Percentiles rank a stretch among this genome's conserved stretches.
Conservation (phyloP, 169 alveolate genomes). For the Plasmodium gaboni region DNA sequence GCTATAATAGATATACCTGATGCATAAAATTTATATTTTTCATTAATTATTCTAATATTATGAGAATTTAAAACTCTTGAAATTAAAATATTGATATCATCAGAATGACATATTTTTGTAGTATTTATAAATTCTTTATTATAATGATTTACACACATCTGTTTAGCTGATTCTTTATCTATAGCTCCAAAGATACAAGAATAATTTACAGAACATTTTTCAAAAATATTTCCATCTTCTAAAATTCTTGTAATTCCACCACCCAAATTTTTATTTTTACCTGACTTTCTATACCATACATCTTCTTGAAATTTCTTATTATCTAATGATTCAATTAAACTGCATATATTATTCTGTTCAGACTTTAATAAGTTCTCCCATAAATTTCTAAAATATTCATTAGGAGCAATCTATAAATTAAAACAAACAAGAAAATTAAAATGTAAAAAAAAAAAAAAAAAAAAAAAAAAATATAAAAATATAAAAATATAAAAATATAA, state of each 20-base stretch:
- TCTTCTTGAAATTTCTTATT: conserved; percentile 76
- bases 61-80: conserved; percentile 59
- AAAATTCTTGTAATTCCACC: conserved; percentile 87
- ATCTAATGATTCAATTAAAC: conserved; percentile 72
- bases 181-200: conserved; percentile 84
- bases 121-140: conserved; percentile 51
- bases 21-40: conserved; percentile 84
- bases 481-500: not conserved
- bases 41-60: conserved; percentile 58
- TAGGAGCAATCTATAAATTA: conserved; percentile 61
- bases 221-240: conserved; percentile 88
- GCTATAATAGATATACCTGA: conserved; percentile 89
- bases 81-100: conserved; percentile 31
- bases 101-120: conserved; percentile 38
- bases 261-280: conserved; percentile 77
- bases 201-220: conserved; percentile 88
- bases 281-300: conserved; percentile 81
- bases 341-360: conserved; percentile 73
- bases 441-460: not conserved
- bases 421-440: not conserved
- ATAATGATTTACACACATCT: conserved; percentile 83
- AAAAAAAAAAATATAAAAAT: not conserved
- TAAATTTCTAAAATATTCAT: conserved; percentile 77
- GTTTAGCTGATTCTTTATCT: conserved; percentile 79
- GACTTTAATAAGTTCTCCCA: conserved; percentile 76